A percentile compares a stretch with the other conserved stretches of the same genome.
These are phyloP conservation scores for Casuarina glauca DNA, from an alignment of 306 rosid species.

Conservation along the genomic window DNA sequence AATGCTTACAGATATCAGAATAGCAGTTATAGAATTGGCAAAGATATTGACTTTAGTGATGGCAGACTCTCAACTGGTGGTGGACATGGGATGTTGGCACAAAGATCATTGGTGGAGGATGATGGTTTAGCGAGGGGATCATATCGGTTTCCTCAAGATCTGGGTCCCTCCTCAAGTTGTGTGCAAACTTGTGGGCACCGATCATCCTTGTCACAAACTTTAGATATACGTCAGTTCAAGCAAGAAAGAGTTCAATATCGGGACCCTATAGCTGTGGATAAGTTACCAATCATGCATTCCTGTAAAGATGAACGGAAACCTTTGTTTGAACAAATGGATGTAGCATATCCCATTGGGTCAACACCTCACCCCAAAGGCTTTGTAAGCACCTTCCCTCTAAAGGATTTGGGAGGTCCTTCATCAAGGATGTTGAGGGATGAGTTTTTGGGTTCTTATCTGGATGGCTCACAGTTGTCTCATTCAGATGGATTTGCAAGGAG, in stretches of 20 bases:
- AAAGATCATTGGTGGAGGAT: constrained; percentile 43
- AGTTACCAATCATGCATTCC: constrained; percentile 41
- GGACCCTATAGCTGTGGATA: constrained; percentile 42
- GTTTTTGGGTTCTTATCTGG: constrained; percentile 45
- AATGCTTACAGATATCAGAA: constrained; percentile 32
- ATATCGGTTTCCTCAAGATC: constrained; percentile 48
- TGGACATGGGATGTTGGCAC: constrained; percentile 39
- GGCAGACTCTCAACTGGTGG: constrained; percentile 43
- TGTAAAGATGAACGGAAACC: constrained; percentile 42
- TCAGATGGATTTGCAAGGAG: constrained; percentile 52
- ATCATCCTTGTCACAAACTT: constrained; percentile 41
- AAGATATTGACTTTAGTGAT: constrained; percentile 49
- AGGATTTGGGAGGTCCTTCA: constrained; percentile 51
- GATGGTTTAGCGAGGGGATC: constrained; percentile 40
- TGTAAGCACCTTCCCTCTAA: constrained; percentile 49
- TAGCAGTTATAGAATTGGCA: constrained; percentile 37
- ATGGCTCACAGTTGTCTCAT: constrained; percentile 37
- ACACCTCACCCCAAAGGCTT: constrained; percentile 53
- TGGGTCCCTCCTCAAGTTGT: constrained; percentile 29
- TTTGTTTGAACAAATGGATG: constrained; percentile 47
- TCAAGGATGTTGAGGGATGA: constrained; percentile 45
- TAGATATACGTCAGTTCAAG: constrained; percentile 41
- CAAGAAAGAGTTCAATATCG: constrained; percentile 48
- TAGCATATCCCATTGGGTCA: constrained; percentile 30
- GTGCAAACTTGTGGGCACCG: constrained; percentile 39